phyloP scores from a whole-genome alignment of 176 grass and related monocot genomes.

The Ensete glaucum region DNA sequence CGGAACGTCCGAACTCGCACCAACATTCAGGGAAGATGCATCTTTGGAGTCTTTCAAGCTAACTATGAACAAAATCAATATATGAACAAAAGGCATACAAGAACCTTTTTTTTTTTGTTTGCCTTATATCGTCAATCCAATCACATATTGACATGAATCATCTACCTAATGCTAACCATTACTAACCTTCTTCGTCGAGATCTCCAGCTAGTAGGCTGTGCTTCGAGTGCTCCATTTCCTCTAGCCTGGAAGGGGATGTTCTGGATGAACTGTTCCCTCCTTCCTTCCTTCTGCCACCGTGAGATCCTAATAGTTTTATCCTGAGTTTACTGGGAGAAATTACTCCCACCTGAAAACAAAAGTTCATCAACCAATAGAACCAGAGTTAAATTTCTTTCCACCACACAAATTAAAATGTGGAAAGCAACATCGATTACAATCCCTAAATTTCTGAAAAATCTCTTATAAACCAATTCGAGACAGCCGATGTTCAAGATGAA shows the following conservation, averaged over 20 bases:
- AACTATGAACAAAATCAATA: slow-evolving; percentile 6
- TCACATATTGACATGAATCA: background rate
- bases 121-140: background rate
- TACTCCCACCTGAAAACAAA: slow-evolving; percentile 38
- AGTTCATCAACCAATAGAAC: background rate
- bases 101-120: slow-evolving; percentile 1
- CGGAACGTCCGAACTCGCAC: slow-evolving; percentile 26
- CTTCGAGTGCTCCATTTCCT: slow-evolving; percentile 39
- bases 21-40: slow-evolving; percentile 8
- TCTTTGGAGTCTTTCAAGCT: slow-evolving; percentile 9
- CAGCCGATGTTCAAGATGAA: too few relatives aligned
- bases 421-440: background rate
- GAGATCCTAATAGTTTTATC: slow-evolving; percentile 69
- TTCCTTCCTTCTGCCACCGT: slow-evolving; percentile 29
- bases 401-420: background rate
- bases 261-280: slow-evolving; percentile 31
- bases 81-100: background rate
- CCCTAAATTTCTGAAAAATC: background rate
- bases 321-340: slow-evolving; percentile 76
- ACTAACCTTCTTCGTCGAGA: slow-evolving; percentile 33
- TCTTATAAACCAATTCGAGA: too few relatives aligned
- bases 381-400: background rate
- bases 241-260: slow-evolving; percentile 47
- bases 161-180: background rate
- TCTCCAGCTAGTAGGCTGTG: slow-evolving; percentile 59